Percentiles rank a stretch among this genome's conserved stretches.
Evolutionary conservation across 495 filamentous ascomycete species (phyloP).

Genomic region (Podospora comata): DNA sequence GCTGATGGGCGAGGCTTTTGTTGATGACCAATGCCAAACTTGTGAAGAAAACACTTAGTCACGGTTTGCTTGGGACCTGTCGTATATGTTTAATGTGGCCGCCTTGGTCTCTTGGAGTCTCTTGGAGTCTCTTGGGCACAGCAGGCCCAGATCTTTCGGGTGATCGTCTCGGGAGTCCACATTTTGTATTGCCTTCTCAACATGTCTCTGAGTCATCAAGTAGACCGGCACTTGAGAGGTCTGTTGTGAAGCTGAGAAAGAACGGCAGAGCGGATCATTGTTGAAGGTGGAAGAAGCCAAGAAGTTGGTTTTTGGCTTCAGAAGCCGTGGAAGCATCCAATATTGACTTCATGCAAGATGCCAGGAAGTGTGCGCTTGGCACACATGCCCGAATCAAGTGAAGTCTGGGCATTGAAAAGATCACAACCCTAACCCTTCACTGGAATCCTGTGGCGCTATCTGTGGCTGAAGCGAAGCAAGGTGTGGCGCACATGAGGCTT

Average conservation of each 20-base stretch:
- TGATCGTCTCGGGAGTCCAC: not conserved
- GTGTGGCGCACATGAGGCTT: not conserved
- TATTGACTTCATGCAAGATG: not conserved
- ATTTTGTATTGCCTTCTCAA: not conserved
- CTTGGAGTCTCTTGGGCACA: not conserved
- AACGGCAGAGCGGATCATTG: not conserved
- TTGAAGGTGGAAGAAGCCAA: not conserved
- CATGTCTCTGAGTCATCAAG: not conserved
- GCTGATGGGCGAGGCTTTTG: not conserved
- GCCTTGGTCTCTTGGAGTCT: not conserved
- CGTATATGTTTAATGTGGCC: not conserved
- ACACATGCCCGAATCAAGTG: not conserved
- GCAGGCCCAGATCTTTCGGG: not conserved
- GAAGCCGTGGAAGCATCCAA: not conserved
- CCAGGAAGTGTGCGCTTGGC: not conserved
- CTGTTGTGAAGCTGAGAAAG: not conserved
- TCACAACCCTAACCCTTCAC: not conserved
- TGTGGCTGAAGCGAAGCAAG: not conserved
- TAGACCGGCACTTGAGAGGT: not conserved
- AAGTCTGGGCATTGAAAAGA: not conserved
- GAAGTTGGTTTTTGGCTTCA: not conserved
- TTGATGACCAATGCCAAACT: not conserved
- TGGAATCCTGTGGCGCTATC: no score
- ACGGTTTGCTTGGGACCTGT: not conserved
- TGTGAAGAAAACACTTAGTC: not conserved